Base-by-base conservation (phyloP, 352 stramenopile species). In the Phytophthora brassicae region DNA sequence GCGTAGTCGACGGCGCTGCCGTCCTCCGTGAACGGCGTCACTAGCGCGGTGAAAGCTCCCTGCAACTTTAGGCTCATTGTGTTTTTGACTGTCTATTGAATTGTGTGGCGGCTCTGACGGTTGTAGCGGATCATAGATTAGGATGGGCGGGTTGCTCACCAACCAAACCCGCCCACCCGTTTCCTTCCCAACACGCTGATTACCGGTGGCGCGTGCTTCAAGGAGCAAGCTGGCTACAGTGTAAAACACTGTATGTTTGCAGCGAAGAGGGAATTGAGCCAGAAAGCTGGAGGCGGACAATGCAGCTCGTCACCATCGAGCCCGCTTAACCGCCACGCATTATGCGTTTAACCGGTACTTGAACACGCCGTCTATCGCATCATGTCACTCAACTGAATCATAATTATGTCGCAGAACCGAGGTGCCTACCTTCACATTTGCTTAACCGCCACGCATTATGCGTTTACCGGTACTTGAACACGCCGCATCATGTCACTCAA, bases 11-110 rank as follows among this genome's bases (percentile, higher is more conserved):
- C 93, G 26, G 76, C 76, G 41, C 73, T 87, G 48, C 92, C 93
- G 65, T 97, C 89, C 16, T 84, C 60, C 33, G 84, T 97, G 77
- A 99, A 98, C 8, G 97, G 97, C 60, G 97, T 99, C 50, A 99
- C 89, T 58, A 99, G 79, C 54, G 97, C 97, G 46, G 87, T 95
- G 66, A 95, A 93, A 12, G 88, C 72, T 79, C 90, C 90, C 64
- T 92, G 71, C 58, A 95, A 69, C 59, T 89, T 78, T 19, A 75
- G 46, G 14, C 48, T 59, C 79, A 93, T 83, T 12, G 13, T 65
- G 43, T 39, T 47, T 60, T 60, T 31, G 58, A 58, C 26, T 59
- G 59, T 72, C 60, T 53, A 74, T 74, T 64, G 24, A 22, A 71
- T 67, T 76, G 56, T 66, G 66, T 67, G 60, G 60, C 26, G 42